Base-by-base conservation (phyloP, 2,329 filamentous ascomycete genomes). In the Cordyceps cicadae region DNA sequence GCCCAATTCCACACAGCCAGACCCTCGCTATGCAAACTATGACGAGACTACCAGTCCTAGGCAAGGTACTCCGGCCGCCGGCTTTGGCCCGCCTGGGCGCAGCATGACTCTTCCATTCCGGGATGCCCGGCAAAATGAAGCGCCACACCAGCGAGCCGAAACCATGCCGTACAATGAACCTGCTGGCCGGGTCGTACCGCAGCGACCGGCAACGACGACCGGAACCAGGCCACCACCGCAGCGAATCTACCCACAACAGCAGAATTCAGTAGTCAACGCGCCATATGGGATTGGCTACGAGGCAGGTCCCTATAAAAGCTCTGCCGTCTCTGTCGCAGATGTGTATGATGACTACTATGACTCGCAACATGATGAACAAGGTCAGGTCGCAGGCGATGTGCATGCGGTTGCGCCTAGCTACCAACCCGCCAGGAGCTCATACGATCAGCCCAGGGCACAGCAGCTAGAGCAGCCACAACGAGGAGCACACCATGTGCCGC, bases 21-120 rank as follows among this genome's bases (percentile, higher is more conserved):
- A 26, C 12, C 48, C 17, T 39, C 65, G 65, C 37, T 70, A 71
- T 58, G 65, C 63, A 29, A 67, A 65, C 24, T 69, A 71, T 54
- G 43, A 26, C 2, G 21, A 46, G 19, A 11, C 41, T 62, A 37
- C 52, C 60, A 12, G 65, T 60, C 3, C 63, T n/a, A 49, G 54
- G 14, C 71, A 43, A 65, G 62, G 29, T 2, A 72, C 74, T 12
- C 65, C 64, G 9, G 67, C 69, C 45, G 67, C 69, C 45, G 74
- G 76, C 6, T 84, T 81, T 64, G 81, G 75, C 0, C 78, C 80
- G 2, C 81, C 81, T 9, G 68, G 73, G n/a, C 76, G 84, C 65
- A 87, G 83, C 61, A 82, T 81, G 78, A 87, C 85, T 5, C 83
- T 86, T 81, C 83, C 84, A 2, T 70, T 76, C 3, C 77, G 81